phyloP scores from a whole-genome alignment of 306 rosid genomes.

The Cucumis hystrix region DNA sequence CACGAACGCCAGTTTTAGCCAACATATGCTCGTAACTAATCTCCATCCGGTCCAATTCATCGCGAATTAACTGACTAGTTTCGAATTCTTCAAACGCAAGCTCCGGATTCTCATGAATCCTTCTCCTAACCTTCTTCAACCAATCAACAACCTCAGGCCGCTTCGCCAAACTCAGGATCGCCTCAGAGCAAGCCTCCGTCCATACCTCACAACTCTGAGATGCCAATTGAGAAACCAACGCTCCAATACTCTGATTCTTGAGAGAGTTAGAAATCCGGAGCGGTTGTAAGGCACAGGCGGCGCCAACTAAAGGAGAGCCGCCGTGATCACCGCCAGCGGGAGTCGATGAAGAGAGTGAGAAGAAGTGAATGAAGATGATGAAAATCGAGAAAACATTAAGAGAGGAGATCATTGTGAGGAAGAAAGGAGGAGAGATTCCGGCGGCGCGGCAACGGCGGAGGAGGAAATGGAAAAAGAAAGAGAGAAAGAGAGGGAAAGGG shows the following conservation, averaged over 20 bases:
- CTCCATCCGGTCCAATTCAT: conserved; percentile 68
- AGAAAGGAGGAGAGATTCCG: background rate
- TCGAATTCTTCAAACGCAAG: conserved; percentile 83
- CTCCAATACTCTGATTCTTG: conserved; percentile 24
- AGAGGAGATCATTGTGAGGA: background rate
- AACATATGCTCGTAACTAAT: conserved; percentile 48
- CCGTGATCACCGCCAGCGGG: background rate
- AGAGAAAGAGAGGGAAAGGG: background rate
- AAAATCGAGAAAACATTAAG: background rate
- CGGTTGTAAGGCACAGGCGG: background rate
- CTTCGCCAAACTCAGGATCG: conserved; percentile 44
- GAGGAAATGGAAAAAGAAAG: background rate
- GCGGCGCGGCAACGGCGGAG: background rate
- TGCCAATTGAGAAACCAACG: background rate
- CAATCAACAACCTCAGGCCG: conserved; percentile 54
- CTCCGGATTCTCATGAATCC: conserved; percentile 79
- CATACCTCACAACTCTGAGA: conserved; percentile 35
- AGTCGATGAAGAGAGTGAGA: background rate
- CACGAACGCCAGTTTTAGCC: conserved; percentile 77
- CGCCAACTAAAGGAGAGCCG: background rate
- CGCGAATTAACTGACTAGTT: conserved; percentile 53
- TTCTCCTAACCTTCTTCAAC: conserved; percentile 52
- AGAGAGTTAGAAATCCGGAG: background rate
- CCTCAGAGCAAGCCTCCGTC: conserved; percentile 51
- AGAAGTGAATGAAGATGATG: background rate